Conservation (phyloP, 2,329 filamentous ascomycete genomes). For the Aquanectria penicillioides region DNA sequence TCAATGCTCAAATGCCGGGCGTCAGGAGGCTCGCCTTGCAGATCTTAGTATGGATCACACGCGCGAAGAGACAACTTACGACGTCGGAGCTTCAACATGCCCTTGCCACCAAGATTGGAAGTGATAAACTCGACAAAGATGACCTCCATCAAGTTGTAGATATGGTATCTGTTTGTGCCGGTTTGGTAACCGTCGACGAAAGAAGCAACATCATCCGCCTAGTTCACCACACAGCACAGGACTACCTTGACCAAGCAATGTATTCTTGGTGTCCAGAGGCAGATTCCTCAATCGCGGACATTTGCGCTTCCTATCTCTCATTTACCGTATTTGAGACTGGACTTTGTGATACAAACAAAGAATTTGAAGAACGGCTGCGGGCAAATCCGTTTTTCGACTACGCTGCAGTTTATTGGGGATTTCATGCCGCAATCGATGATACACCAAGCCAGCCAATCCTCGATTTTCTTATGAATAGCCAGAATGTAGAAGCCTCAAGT, state of each 20-base stretch:
- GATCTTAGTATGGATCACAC: neutral
- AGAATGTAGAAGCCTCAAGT: conserved; percentile 24
- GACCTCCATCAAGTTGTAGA: neutral
- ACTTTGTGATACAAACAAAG: conserved; percentile 7
- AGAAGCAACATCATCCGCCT: neutral
- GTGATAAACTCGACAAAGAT: neutral
- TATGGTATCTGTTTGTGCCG: neutral
- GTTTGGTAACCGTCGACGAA: neutral
- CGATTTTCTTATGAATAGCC: conserved; percentile 26
- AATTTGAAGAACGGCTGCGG: conserved; percentile 34
- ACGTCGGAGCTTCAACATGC: neutral
- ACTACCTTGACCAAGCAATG: neutral
- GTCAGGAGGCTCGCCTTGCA: neutral
- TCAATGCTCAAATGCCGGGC: neutral
- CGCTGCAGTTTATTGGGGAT: conserved; percentile 45
- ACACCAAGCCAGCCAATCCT: conserved; percentile 14
- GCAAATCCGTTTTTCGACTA: conserved; percentile 45
- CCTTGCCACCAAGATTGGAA: neutral
- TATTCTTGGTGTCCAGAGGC: conserved; percentile 25
- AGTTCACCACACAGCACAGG: conserved; percentile 1
- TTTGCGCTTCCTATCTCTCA: conserved; percentile 50
- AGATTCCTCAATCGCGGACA: conserved; percentile 38
- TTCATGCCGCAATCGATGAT: conserved; percentile 40
- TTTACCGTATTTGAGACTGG: conserved; percentile 37
- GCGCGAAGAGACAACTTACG: neutral